Percentiles rank a stretch among this genome's conserved stretches.
Conservation (phyloP, 306 rosid species). For the Rosa persica region DNA sequence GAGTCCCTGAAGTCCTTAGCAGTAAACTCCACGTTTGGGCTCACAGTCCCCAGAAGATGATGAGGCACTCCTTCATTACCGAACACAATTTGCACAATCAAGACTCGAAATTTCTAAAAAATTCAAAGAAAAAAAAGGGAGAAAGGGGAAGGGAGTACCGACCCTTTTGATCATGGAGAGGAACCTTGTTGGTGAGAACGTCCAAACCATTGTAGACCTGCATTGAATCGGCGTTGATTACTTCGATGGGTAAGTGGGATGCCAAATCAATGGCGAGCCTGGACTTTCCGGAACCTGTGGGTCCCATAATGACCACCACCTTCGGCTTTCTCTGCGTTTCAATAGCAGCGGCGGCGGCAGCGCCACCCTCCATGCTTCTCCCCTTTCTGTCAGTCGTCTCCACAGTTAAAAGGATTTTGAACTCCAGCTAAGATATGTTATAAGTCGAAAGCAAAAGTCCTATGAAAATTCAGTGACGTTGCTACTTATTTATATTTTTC, state of each 20-base stretch:
- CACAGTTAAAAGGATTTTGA: too few species aligned
- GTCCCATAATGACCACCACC: conserved; percentile 75
- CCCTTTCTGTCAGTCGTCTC: not conserved
- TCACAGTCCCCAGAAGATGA: conserved; percentile 78
- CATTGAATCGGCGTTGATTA: conserved; percentile 94
- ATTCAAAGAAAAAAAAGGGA: not conserved
- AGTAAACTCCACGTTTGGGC: conserved; percentile 68
- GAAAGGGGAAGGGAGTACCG: not conserved
- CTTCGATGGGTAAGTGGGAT: conserved; percentile 68
- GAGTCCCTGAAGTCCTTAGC: conserved; percentile 82
- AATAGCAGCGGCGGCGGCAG: not conserved
- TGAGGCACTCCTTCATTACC: conserved; percentile 65
- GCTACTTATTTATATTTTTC: too few species aligned
- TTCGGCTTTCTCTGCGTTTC: conserved; percentile 34
- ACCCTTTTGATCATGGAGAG: conserved; percentile 66
- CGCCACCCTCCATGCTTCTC: not conserved
- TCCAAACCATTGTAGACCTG: conserved; percentile 84
- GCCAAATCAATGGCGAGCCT: conserved; percentile 77
- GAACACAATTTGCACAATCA: not conserved
- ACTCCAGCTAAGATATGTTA: too few species aligned
- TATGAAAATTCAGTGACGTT: too few species aligned
- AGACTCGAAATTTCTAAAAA: not conserved
- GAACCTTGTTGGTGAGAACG: conserved; percentile 82
- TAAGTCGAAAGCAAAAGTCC: too few species aligned
- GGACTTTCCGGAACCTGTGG: conserved; percentile 88